Evolutionary conservation across 768 basidiomycete species (phyloP), one percentile per base, ranked within the genome.

Genomic region (Omphalotus guepiniiformis): DNA sequence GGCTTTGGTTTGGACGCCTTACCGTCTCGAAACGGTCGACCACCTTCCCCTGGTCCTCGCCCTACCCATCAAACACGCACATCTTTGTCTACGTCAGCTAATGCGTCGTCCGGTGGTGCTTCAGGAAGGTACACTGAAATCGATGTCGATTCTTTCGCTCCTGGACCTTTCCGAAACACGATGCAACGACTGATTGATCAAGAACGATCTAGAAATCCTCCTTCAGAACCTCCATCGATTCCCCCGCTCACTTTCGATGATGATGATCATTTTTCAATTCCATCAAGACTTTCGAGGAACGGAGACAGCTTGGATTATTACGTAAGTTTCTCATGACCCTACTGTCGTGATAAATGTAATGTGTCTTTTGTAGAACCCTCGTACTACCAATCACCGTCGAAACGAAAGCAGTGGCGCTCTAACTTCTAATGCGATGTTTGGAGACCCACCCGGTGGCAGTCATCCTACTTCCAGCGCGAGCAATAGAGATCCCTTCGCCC

Each of bases 101-200:
- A 53, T 4, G 6, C 35, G 9, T 49, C 42, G 8, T 46, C 51
- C 18, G 30, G 29, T 12, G 50, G 52, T 39, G 34, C 57, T 37
- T n/a, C 53, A 5, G 18, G 46, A 16, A 7, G 49, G 47, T 28
- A 49, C 38, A 29, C 35, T 22, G 19, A n/a, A 29, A 52, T 72
- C 11, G 59, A 73, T 52, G 63, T 69, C 0, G 60, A 66, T 11
- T 57, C 64, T 2, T 73, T 71, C 52, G 65, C 66, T 7, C 69
- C 74, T 36, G 76, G 77, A 3, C 72, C 73, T 1, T 77, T 77
- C 62, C 59, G 75, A 22, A 72, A 72, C 41, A 76, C 77, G 2
- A 61, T 79, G 49, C 69, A 72, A 45, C 63, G 71, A 29, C 48
- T 52, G 36, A 43, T 49, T 3, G 55, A 50, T 41, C 53, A 52